Conservation (phyloP, 2,329 filamentous ascomycete genomes). For the Cyclaneusma minus region DNA sequence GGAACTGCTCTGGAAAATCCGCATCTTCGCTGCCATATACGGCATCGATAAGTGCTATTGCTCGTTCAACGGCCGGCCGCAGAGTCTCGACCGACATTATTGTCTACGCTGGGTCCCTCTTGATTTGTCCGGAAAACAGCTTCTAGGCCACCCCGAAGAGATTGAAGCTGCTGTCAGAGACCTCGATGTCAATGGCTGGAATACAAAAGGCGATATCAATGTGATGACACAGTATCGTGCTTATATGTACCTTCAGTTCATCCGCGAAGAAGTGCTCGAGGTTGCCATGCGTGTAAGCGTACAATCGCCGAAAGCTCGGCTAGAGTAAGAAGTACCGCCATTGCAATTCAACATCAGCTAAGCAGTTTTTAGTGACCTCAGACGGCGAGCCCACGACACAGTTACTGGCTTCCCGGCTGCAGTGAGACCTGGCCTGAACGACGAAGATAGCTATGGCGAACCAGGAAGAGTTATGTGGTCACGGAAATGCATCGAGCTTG, state of each 20-base stretch:
- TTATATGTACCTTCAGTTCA: conserved; percentile 6
- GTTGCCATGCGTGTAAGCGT: conserved; percentile 4
- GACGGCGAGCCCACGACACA: too few species aligned
- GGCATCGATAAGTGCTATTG: conserved; percentile 14
- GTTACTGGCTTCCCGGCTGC: too few species aligned
- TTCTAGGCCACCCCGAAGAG: conserved; percentile 10
- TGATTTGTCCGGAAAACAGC: conserved; percentile 12
- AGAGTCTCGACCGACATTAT: conserved; percentile 11
- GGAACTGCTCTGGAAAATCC: too few species aligned
- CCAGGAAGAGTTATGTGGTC: too few species aligned
- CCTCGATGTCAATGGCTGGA: conserved; percentile 14
- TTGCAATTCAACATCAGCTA: too few species aligned
- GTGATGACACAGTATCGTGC: conserved; percentile 8
- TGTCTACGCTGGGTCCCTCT: conserved; percentile 11
- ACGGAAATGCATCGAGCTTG: conserved; percentile 5
- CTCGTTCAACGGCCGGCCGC: conserved; percentile 13
- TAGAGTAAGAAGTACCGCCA: too few species aligned
- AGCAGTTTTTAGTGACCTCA: too few species aligned
- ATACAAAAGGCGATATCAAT: conserved; percentile 8
- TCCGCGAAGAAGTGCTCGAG: conserved; percentile 16
- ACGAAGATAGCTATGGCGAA: too few species aligned
- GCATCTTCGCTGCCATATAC: too few species aligned
- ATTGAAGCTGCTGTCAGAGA: conserved; percentile 6
- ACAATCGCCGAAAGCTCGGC: too few species aligned
- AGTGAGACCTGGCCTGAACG: too few species aligned